Base-by-base conservation (phyloP, 2,329 filamentous ascomycete species). In the Calonectria pseudoreteaudii region DNA sequence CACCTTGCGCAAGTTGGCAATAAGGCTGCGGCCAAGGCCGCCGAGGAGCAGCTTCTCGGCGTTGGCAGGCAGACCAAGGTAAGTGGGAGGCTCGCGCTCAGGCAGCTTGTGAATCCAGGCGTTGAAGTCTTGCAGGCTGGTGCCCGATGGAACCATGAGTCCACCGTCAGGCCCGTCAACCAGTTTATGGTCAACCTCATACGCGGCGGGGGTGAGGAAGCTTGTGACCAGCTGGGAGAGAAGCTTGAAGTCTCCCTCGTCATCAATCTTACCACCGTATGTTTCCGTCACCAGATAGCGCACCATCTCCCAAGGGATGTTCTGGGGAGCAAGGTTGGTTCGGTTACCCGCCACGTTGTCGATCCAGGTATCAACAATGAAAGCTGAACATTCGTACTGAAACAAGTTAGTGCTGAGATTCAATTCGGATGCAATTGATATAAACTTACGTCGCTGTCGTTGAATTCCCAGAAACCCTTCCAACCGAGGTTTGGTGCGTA, bases 391-490 rank as follows among this genome's bases (percentile, higher is more conserved):
- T 90, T 99, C 96, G 85, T 98, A 98, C 94, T 97, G 68, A 53
- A 47, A 23, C 18, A 52, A 50, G 76, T 75, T 68, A 77, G 70
- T 62, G 72, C 74, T 56, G 52, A 44, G 38, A 31, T 10, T 16
- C 28, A 6, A 8, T 5, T 68, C 23, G 26, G 47, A 14, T 10
- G 26, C n/a, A 11, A 18, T 14, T 7, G 36, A 28, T 38, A n/a
- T 78, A 93, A 7, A 44, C 94, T 94, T 91, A 97, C 95, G 86
- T 99, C 97, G 80, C 96, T 98, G 85, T 99, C 97, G 83, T 99
- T 99, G 85, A 99, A 99, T 86, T 99, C 97, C 97, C 97, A 99
- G 90, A 98, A 98, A 68, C 95, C 95, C 88, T 98, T 98, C 97
- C 97, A 99, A 74, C 97, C 97, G 70, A 99, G 88, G 71, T 91